phyloP scores from a whole-genome alignment of 1,284 basidiomycete species.

The Athelia sp. region DNA sequence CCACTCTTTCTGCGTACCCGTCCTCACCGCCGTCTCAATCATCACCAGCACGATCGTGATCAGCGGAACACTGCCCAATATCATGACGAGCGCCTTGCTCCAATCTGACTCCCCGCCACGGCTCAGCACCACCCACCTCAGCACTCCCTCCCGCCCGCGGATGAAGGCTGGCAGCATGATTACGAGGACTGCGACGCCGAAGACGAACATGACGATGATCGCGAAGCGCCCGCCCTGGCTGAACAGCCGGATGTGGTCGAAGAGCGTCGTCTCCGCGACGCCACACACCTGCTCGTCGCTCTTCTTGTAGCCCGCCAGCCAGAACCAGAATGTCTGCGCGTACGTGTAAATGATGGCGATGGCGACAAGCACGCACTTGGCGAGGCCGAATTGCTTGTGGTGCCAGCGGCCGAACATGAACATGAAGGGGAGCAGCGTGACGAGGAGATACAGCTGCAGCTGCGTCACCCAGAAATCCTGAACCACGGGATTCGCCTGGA shows the following conservation, averaged over 20 bases:
- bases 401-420: constrained; percentile 1
- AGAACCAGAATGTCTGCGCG: constrained; percentile 1
- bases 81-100: neutral
- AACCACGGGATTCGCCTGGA: neutral
- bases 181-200: neutral
- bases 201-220: neutral
- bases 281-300: neutral
- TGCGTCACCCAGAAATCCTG: constrained; percentile 1
- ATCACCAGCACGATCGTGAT: neutral
- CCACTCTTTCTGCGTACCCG: neutral
- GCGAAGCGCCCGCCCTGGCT: neutral
- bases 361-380: neutral
- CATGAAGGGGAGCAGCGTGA: neutral
- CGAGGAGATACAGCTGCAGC: neutral
- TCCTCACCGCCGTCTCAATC: neutral
- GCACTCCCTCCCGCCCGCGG: neutral
- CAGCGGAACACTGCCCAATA: neutral
- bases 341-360: neutral
- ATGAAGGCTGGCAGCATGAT: neutral
- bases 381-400: neutral
- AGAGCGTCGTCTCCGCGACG: neutral
- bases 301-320: neutral
- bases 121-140: neutral
- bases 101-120: neutral
- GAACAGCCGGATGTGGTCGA: neutral